A percentile compares a stretch with the other conserved stretches of the same genome.
Conservation (phyloP, 495 filamentous ascomycete species). For the Penicillium roqueforti region DNA sequence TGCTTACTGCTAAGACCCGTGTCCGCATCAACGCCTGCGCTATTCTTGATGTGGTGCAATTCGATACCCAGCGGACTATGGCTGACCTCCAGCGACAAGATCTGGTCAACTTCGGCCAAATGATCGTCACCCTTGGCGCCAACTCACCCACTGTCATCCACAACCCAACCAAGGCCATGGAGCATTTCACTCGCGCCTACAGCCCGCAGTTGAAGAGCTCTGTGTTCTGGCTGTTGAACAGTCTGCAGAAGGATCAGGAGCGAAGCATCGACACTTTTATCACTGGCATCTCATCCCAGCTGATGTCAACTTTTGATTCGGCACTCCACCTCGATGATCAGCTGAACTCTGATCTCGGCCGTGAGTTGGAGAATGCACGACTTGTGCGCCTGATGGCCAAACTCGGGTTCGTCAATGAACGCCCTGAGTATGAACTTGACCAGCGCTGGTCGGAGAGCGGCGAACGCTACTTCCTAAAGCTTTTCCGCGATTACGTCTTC, state of each 20-base stretch:
- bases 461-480: constrained; percentile 82
- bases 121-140: constrained; percentile 74
- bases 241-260: constrained; percentile 42
- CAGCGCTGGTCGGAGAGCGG: constrained; percentile 82
- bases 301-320: constrained; percentile 66
- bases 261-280: constrained; percentile 78
- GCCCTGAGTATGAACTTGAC: constrained; percentile 74
- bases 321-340: constrained; percentile 72
- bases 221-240: constrained; percentile 68
- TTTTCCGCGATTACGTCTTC: constrained; percentile 96
- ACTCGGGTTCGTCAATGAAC: constrained; percentile 78
- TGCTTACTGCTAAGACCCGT: constrained; percentile 66
- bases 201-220: constrained; percentile 68
- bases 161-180: constrained; percentile 58
- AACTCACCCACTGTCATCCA: constrained; percentile 55
- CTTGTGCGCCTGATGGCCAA: constrained; percentile 79
- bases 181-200: constrained; percentile 68
- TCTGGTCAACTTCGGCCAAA: constrained; percentile 76
- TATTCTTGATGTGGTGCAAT: constrained; percentile 81
- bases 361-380: constrained; percentile 89
- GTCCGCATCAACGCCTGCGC: constrained; percentile 86
- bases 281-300: constrained; percentile 66
- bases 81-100: constrained; percentile 82
- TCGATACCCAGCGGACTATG: constrained; percentile 60
- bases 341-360: constrained; percentile 60